These are phyloP conservation scores for Penicillium atrosanguineum DNA, from an alignment of 495 filamentous ascomycete genomes.

Conservation along the genomic window DNA sequence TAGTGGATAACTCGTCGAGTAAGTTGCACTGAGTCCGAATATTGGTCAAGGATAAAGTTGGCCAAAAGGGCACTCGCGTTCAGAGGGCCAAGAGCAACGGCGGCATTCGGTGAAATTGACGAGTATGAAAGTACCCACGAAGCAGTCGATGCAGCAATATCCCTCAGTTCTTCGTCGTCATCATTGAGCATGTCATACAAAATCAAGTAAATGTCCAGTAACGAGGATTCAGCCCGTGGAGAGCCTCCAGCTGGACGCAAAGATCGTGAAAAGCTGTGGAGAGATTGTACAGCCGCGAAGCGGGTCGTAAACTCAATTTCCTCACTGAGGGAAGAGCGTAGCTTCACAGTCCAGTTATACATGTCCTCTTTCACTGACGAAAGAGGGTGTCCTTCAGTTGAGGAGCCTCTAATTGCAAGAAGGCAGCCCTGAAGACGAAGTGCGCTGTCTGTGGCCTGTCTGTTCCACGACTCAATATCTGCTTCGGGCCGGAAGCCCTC, in stretches of 20 bases:
- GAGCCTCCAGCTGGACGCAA: constrained; percentile 25
- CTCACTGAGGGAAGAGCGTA: constrained; percentile 40
- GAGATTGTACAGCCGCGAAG: constrained; percentile 50
- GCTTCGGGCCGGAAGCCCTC: constrained; percentile 22
- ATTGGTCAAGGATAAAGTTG: constrained; percentile 39
- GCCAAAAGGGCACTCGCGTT: constrained; percentile 48
- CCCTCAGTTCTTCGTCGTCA: constrained; percentile 86
- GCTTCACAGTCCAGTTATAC: constrained; percentile 29
- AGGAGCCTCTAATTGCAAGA: constrained; percentile 52
- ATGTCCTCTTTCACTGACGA: constrained; percentile 21
- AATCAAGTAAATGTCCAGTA: constrained; percentile 48
- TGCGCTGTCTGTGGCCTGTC: constrained; percentile 42
- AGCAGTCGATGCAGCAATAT: constrained; percentile 54
- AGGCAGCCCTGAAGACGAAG: constrained; percentile 54
- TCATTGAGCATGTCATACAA: constrained; percentile 72
- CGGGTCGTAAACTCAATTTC: constrained; percentile 62
- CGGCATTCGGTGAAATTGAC: constrained; percentile 25
- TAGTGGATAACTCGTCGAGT: constrained; percentile 29
- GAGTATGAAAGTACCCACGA: constrained; percentile 44
- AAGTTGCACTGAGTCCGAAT: constrained; percentile 34
- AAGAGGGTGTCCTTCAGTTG: constrained; percentile 16
- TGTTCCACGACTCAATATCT: constrained; percentile 34
- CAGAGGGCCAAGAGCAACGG: constrained; percentile 39
- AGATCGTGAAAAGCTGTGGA: constrained; percentile 32
- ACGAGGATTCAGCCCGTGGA: constrained; percentile 25